Percentiles rank a stretch among this genome's conserved stretches.
These are phyloP conservation scores for Scedosporium minutisporum DNA, from an alignment of 2,329 filamentous ascomycete genomes.

Conservation along the genomic window DNA sequence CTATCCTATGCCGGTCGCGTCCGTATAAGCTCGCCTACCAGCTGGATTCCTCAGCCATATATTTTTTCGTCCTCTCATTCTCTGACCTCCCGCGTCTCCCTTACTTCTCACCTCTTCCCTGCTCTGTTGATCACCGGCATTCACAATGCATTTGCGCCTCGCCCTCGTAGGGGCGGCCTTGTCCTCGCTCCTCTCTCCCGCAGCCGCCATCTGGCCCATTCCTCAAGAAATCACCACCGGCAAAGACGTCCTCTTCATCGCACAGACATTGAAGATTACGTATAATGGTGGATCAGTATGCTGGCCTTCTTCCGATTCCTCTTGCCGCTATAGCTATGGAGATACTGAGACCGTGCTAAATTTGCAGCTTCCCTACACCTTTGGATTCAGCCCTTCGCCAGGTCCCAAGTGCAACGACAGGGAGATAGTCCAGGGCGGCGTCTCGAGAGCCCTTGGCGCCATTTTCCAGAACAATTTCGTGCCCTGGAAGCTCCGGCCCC, in stretches of 20 bases:
- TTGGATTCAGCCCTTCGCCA: constrained; percentile 30
- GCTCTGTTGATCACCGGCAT: background rate
- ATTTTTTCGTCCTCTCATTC: background rate
- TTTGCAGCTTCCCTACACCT: constrained; percentile 37
- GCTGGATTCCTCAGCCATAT: background rate
- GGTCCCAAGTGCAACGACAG: constrained; percentile 34
- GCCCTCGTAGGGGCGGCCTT: constrained; percentile 22
- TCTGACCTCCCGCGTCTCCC: background rate
- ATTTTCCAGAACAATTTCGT: constrained; percentile 62
- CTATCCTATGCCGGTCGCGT: background rate
- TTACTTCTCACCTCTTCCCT: background rate
- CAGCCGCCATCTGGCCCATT: constrained; percentile 48
- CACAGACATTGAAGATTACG: constrained; percentile 39
- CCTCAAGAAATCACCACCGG: constrained; percentile 43
- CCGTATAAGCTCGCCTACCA: no score
- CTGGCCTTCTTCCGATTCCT: constrained; percentile 23
- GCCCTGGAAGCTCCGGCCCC: constrained; percentile 67
- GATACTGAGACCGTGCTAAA: constrained; percentile 23
- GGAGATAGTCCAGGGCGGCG: constrained; percentile 44
- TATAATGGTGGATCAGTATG: constrained; percentile 51
- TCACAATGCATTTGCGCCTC: constrained; percentile 6
- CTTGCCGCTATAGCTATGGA: constrained; percentile 11
- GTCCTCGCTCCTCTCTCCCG: constrained; percentile 24
- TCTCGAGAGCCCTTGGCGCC: constrained; percentile 49
- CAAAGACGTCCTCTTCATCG: constrained; percentile 42